A percentile compares a stretch with the other conserved stretches of the same genome.
Conservation (phyloP, 1,284 basidiomycete genomes). For the Irpex sp. region DNA sequence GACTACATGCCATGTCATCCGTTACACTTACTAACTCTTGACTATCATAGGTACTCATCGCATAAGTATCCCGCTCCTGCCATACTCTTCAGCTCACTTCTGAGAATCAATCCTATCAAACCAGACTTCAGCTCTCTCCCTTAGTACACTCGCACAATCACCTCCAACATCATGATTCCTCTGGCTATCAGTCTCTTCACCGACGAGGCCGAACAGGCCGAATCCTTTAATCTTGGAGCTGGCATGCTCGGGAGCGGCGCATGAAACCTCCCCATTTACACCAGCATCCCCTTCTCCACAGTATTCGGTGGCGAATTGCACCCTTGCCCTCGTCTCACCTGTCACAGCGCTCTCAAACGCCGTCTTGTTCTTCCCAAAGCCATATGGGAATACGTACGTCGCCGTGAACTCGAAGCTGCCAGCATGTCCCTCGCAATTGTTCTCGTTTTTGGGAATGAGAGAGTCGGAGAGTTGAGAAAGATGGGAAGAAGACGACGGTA, state of each 20-base stretch:
- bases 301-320: too few relatives aligned
- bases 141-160: slow-evolving; percentile 1
- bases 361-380: slow-evolving; percentile 22
- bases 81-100: neutral
- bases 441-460: too few relatives aligned
- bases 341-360: slow-evolving; percentile 16
- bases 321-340: too few relatives aligned
- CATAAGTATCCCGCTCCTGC: neutral
- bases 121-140: slow-evolving; percentile 25
- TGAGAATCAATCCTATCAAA: slow-evolving; percentile 14
- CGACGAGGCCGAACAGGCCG: slow-evolving; percentile 18
- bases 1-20: too few relatives aligned
- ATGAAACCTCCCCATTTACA: too few relatives aligned
- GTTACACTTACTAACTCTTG: too few relatives aligned
- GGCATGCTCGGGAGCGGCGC: too few relatives aligned
- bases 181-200: slow-evolving; percentile 14
- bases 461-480: too few relatives aligned
- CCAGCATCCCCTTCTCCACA: too few relatives aligned
- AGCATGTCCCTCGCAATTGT: too few relatives aligned
- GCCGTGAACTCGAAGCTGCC: slow-evolving; percentile 14
- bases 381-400: slow-evolving; percentile 20
- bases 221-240: slow-evolving; percentile 14
- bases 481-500: too few relatives aligned
- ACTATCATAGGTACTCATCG: neutral
- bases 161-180: slow-evolving; percentile 5